Evolutionary conservation across 805 yeast species (phyloP), one percentile per base, ranked within the genome.

Genomic region (Komagataella phaffii): DNA sequence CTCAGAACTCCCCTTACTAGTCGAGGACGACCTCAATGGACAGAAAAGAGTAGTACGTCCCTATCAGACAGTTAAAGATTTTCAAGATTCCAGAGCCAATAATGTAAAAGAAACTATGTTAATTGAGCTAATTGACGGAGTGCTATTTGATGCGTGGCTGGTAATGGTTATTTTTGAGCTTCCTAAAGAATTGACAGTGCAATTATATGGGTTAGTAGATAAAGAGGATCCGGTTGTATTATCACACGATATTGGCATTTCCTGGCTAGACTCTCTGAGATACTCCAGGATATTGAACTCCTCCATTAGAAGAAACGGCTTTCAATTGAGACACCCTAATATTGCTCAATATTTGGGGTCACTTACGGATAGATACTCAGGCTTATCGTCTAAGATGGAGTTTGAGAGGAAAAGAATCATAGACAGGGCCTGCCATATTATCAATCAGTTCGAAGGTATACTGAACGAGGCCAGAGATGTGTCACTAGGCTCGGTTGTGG

Each of bases 91-190:
- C 0, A 64, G 69, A 7, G 61, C 69, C 1, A 53, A 57, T 1
- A 57, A 63, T 4, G 56, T 66, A 3, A 59, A 64, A 7, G 72
- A 73, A 50, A 48, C 58, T 45, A 59, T 73, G 66, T 59, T 67
- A 58, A 67, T 63, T 52, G 61, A 66, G 21, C 60, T 77, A 51
- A 57, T 79, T 3, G 83, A 81, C 53, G 64, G 68, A 7, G 66
- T 69, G 18, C 56, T 80, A 3, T 73, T 74, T 54, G 85, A 80
- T 57, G 67, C 71, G n/a, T 79, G 78, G 76, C 58, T 75, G 19
- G 56, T 66, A 0, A 59, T 63, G 4, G 57, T 66, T 2, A 44
- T 70, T 3, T 60, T 57, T 44, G 61, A 63, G n/a, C 30, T 52
- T 48, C 17, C 24, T 10, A 17, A 21, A 7, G 40, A 49, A 7